These are phyloP conservation scores for Plantago elongata DNA, from an alignment of 257 asterid species.

Conservation along the genomic window DNA sequence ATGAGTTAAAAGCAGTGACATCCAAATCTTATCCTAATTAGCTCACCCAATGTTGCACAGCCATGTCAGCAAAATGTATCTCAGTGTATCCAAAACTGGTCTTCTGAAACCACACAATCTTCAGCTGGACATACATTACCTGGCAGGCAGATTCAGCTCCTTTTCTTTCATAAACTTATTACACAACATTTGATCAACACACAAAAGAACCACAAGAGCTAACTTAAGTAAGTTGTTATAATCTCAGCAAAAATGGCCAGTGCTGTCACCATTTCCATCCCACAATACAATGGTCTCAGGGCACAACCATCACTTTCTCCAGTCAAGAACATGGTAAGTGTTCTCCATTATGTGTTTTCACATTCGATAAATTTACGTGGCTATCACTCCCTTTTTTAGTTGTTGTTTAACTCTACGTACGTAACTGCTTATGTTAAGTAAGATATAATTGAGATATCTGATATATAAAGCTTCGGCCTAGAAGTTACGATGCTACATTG, in stretches of 20 bases:
- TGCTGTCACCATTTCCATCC: constrained; percentile 63
- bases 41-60: constrained; percentile 32
- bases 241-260: constrained; percentile 44
- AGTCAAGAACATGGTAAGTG: constrained; percentile 51
- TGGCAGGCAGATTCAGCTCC: not conserved
- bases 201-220: constrained; percentile 2
- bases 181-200: constrained; percentile 5
- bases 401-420: too few relatives aligned
- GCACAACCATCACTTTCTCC: constrained; percentile 46
- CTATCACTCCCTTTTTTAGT: too few relatives aligned
- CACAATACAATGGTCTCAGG: constrained; percentile 75
- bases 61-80: constrained; percentile 60
- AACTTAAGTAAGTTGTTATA: not conserved
- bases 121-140: constrained; percentile 31
- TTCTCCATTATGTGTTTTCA: too few relatives aligned
- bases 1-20: not conserved
- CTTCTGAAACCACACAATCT: constrained; percentile 51
- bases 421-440: too few relatives aligned
- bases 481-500: too few relatives aligned
- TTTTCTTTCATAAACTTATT: constrained; percentile 24
- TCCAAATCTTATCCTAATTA: constrained; percentile 52
- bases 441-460: too few relatives aligned
- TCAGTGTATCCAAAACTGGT: constrained; percentile 41
- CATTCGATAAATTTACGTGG: too few relatives aligned
- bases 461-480: too few relatives aligned